These are phyloP conservation scores for Fusarium burgessii DNA, from an alignment of 2,329 filamentous ascomycete species.

Conservation along the genomic window DNA sequence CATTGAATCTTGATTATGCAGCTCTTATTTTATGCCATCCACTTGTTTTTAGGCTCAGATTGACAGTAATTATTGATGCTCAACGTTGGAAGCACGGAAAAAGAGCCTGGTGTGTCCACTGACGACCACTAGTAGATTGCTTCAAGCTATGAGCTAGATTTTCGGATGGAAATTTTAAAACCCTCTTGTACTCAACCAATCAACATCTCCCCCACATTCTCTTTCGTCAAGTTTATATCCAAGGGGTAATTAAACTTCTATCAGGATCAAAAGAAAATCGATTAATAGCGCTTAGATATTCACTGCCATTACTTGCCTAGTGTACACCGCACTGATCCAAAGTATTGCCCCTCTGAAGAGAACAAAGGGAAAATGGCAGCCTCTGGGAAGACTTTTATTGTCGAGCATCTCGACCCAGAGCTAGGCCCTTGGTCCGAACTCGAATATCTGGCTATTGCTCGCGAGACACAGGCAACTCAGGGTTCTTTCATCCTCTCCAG, in stretches of 20 bases:
- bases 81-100: neutral
- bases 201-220: constrained; percentile 25
- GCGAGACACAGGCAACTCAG: constrained; percentile 76
- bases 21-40: neutral
- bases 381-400: constrained; percentile 81
- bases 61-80: neutral
- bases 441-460: constrained; percentile 89
- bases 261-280: constrained; percentile 2
- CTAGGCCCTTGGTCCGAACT: constrained; percentile 93
- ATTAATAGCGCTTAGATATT: constrained; percentile 15
- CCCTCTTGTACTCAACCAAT: constrained; percentile 30
- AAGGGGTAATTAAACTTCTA: neutral
- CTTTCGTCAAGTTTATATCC: constrained; percentile 15
- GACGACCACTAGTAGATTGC: constrained; percentile 26
- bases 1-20: neutral
- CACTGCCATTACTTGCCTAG: constrained; percentile 17
- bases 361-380: constrained; percentile 53
- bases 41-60: neutral
- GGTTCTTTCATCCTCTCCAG: constrained; percentile 86
- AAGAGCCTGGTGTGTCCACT: constrained; percentile 24
- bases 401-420: constrained; percentile 96
- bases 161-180: constrained; percentile 33
- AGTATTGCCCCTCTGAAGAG: constrained; percentile 15
- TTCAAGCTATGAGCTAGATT: constrained; percentile 20
- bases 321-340: constrained; percentile 10